These are phyloP conservation scores for Fusarium sulawesiense DNA, from an alignment of 2,329 filamentous ascomycete genomes.

Conservation along the genomic window DNA sequence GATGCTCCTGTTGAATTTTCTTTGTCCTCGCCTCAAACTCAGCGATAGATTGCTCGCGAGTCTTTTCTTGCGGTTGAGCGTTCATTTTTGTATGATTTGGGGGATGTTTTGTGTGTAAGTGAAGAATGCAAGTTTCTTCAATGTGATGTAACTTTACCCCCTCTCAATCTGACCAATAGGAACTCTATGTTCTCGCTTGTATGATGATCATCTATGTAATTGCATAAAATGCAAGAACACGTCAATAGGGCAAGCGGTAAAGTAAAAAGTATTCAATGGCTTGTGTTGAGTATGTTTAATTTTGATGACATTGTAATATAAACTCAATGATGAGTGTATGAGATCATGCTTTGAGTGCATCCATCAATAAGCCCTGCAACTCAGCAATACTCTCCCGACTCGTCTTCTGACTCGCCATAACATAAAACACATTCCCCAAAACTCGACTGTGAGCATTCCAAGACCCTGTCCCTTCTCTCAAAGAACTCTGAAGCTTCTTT, in stretches of 20 bases:
- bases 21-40: slow-evolving; percentile 28
- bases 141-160: slow-evolving; percentile 4
- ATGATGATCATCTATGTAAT: slow-evolving; percentile 12
- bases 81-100: slow-evolving; percentile 11
- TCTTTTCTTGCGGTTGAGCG: slow-evolving; percentile 11
- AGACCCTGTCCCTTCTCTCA: slow-evolving; percentile 46
- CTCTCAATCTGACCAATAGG: slow-evolving; percentile 2
- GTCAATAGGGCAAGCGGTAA: background rate
- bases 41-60: slow-evolving; percentile 30
- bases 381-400: slow-evolving; percentile 44
- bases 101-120: background rate
- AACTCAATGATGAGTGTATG: background rate
- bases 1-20: slow-evolving; percentile 26
- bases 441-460: slow-evolving; percentile 67
- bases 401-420: slow-evolving; percentile 66
- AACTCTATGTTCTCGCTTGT: background rate
- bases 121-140: slow-evolving; percentile 3
- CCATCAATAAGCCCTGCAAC: slow-evolving; percentile 34
- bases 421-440: slow-evolving; percentile 68
- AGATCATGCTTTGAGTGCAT: slow-evolving; percentile 26
- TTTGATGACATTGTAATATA: too few species aligned
- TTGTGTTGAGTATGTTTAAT: too few species aligned
- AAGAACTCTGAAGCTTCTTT: slow-evolving; percentile 53
- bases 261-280: too few species aligned
- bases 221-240: slow-evolving; percentile 13